Evolutionary conservation across 768 basidiomycete genomes (phyloP).

Genomic region (Mycena sanguinolenta): DNA sequence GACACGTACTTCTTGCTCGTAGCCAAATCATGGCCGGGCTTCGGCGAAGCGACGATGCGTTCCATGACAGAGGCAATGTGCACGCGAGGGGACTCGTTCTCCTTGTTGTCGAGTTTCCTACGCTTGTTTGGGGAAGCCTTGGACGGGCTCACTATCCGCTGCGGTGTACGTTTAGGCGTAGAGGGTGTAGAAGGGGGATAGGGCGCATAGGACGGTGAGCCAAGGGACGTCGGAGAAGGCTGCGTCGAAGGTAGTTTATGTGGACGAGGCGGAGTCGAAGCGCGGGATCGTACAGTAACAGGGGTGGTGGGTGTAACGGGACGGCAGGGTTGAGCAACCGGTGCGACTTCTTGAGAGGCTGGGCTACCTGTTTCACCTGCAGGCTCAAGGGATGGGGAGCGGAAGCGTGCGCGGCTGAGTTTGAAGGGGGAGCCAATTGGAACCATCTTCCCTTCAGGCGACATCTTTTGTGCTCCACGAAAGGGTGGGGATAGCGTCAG

Average conservation of each 20-base stretch:
- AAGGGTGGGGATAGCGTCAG: slow-evolving; percentile 31
- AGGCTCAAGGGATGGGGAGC: slow-evolving; percentile 29
- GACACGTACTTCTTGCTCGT: slow-evolving; percentile 60
- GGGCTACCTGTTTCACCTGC: slow-evolving; percentile 19
- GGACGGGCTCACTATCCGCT: slow-evolving; percentile 37
- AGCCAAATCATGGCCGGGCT: slow-evolving; percentile 29
- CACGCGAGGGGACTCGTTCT: slow-evolving; percentile 65
- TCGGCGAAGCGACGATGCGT: slow-evolving; percentile 57
- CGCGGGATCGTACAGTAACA: slow-evolving; percentile 27
- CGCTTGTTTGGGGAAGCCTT: slow-evolving; percentile 54
- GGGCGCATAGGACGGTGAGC: slow-evolving; percentile 37
- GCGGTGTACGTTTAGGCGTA: slow-evolving; percentile 49
- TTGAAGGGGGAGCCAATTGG: slow-evolving; percentile 28
- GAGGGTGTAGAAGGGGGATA: slow-evolving; percentile 50
- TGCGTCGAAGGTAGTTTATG: slow-evolving; percentile 48
- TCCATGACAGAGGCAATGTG: slow-evolving; percentile 57
- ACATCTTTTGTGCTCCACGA: slow-evolving; percentile 22
- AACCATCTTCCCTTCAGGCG: slow-evolving; percentile 3
- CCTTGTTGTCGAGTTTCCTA: slow-evolving; percentile 62
- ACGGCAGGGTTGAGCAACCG: slow-evolving; percentile 35
- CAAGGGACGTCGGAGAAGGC: slow-evolving; percentile 43
- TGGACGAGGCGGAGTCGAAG: slow-evolving; percentile 52
- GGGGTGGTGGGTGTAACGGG: slow-evolving; percentile 35
- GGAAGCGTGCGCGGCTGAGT: slow-evolving; percentile 25
- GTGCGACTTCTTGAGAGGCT: slow-evolving; percentile 17